Evolutionary conservation across 148 eudicot genomes (phyloP), one percentile per base, ranked within the genome.

Genomic region (Spergularia bocconei): DNA sequence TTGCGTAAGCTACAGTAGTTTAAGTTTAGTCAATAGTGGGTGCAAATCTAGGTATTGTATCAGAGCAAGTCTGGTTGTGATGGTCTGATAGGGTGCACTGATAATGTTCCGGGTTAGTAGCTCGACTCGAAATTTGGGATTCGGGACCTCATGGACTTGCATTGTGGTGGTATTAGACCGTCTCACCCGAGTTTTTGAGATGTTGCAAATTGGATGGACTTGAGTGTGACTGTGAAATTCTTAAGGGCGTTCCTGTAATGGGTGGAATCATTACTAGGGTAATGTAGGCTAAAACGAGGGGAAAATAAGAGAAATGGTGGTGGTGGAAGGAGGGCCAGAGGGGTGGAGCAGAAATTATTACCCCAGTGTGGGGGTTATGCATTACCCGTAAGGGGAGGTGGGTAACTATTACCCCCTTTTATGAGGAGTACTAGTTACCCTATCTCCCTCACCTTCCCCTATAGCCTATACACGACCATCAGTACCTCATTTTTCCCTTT

Each of bases 181-280:
- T 63, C 67, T 29, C 6, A 23, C 36, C 7, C 13, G 8, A 63
- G 47, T 63, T 63, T 44, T n/a, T 19, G 25, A n/a, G 14, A 47
- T 66, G 41, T 21, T 17, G 69, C 69, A 53, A 10, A 41, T n/a
- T 66, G 13, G 41, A 62, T 47, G 69, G 69, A 41, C 25, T 66
- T 44, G 52, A 44, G 14, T 41, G 19, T 19, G 20, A n/a, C 11
- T 58, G 44, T 29, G 67, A 39, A 33, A 63, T 60, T 13, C 4
- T 11, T 1, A 29, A 21, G 64, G 11, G 36, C 36, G 0, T 29
- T 29, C 36, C 36, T 29, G 36, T 2, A 29, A 29, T 29, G 36
- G 36, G 36, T 2, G 36, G 36, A 29, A 2, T 29, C 36, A 29
- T 29, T 29, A 29, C 36, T 29, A 29, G 36, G 36, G 36, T 29